A percentile compares a stretch with the other conserved stretches of the same genome.
phyloP scores from a whole-genome alignment of 2,329 filamentous ascomycete species.

The Colletotrichum noveboracense region DNA sequence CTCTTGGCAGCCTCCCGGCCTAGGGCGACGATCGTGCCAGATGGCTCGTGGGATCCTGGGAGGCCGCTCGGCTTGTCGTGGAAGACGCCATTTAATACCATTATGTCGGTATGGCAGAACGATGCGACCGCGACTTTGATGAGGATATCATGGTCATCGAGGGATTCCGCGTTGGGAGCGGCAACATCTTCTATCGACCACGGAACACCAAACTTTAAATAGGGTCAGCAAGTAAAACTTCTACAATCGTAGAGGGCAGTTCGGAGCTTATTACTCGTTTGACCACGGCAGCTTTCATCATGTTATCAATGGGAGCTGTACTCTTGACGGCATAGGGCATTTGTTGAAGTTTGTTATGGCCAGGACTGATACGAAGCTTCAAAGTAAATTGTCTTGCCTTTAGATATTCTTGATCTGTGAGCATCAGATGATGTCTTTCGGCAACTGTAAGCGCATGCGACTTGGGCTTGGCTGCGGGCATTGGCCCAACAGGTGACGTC shows the following conservation, averaged over 20 bases:
- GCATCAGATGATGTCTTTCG: neutral
- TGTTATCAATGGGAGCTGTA: neutral
- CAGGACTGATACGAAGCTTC: neutral
- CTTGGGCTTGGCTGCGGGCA: neutral
- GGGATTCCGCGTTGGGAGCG: conserved; percentile 12
- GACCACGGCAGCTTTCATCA: neutral
- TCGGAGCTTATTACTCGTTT: neutral
- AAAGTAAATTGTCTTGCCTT: neutral
- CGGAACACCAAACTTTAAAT: neutral
- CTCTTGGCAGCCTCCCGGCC: conserved; percentile 41
- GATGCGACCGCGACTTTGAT: conserved; percentile 65
- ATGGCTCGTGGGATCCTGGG: conserved; percentile 62
- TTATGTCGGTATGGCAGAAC: conserved; percentile 67
- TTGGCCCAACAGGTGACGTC: neutral
- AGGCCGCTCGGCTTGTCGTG: conserved; percentile 47
- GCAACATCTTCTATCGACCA: neutral
- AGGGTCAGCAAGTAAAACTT: neutral
- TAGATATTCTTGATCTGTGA: accelerated
- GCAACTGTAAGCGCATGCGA: neutral
- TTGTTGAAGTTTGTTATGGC: neutral
- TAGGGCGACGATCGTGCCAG: conserved; percentile 56
- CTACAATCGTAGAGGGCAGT: neutral
- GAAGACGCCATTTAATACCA: conserved; percentile 58
- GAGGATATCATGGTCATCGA: conserved; percentile 58
- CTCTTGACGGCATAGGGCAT: accelerated